These are phyloP conservation scores for Kwoniella sp. DNA, from an alignment of 768 basidiomycete species.

Conservation along the genomic window DNA sequence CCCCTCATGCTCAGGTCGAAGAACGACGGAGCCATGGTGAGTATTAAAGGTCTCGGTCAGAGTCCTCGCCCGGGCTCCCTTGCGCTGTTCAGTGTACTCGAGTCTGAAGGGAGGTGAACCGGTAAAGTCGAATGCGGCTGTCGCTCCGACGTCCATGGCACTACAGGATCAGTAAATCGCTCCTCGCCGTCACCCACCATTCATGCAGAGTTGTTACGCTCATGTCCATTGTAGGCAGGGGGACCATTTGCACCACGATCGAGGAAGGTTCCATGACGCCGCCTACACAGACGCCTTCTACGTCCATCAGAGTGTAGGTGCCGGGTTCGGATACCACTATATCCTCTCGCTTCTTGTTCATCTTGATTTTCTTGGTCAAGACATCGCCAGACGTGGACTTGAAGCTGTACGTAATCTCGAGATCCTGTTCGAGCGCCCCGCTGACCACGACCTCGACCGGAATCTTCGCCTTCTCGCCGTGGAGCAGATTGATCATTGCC, in stretches of 20 bases:
- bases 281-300: slow-evolving; percentile 75
- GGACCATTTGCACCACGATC: slow-evolving; percentile 61
- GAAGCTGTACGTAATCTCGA: slow-evolving; percentile 61
- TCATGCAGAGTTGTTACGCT: slow-evolving; percentile 85
- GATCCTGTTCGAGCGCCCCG: slow-evolving; percentile 52
- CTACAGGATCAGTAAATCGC: slow-evolving; percentile 23
- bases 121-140: slow-evolving; percentile 75
- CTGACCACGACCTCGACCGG: slow-evolving; percentile 59
- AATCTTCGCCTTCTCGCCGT: slow-evolving; percentile 61
- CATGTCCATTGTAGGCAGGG: slow-evolving; percentile 75
- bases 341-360: slow-evolving; percentile 49
- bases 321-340: slow-evolving; percentile 59
- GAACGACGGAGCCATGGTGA: slow-evolving; percentile 66
- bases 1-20: slow-evolving; percentile 84
- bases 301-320: slow-evolving; percentile 66
- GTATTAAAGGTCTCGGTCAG: slow-evolving; percentile 59
- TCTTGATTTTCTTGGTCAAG: slow-evolving; percentile 64
- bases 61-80: slow-evolving; percentile 51
- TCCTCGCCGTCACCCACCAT: slow-evolving; percentile 58
- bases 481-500: slow-evolving; percentile 64
- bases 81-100: slow-evolving; percentile 69
- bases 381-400: slow-evolving; percentile 58
- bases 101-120: slow-evolving; percentile 87
- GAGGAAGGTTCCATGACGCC: slow-evolving; percentile 77
- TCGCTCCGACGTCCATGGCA: slow-evolving; percentile 74